phyloP scores from a whole-genome alignment of 139 green algal species.

The Chlorella ohadii region DNA sequence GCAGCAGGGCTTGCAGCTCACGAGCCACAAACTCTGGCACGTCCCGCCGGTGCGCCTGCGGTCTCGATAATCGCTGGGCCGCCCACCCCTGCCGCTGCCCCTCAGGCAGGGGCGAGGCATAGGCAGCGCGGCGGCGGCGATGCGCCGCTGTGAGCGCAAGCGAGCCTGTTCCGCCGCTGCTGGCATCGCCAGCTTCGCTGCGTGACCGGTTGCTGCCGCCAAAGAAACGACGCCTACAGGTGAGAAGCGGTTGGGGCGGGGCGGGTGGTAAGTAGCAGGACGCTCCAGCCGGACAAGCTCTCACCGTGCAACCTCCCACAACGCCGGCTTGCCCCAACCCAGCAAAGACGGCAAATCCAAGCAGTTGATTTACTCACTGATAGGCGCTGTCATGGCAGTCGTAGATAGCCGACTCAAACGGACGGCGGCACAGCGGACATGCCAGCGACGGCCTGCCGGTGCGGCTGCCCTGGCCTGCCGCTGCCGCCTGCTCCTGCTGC shows the following conservation, averaged over 20 bases:
- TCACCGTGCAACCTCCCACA: background rate
- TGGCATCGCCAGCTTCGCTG: background rate
- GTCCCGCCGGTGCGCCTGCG: background rate
- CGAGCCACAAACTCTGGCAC: conserved; percentile 28
- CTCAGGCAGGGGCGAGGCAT: background rate
- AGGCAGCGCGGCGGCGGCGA: conserved; percentile 33
- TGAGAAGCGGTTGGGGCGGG: too few relatives aligned
- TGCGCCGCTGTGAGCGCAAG: conserved; percentile 31
- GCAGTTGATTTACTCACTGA: conserved; percentile 23
- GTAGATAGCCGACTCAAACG: conserved; percentile 30
- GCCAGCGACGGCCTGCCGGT: background rate
- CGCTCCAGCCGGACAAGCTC: too few relatives aligned
- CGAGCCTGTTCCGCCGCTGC: background rate
- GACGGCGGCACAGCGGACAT: conserved; percentile 40
- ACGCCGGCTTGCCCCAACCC: background rate
- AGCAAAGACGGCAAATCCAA: too few relatives aligned
- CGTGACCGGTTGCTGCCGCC: background rate
- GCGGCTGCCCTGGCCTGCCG: background rate
- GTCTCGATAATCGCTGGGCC: background rate
- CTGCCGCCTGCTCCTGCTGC: conserved; percentile 13
- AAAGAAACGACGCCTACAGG: conserved; percentile 2
- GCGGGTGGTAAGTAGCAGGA: too few relatives aligned
- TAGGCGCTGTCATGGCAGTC: conserved; percentile 39
- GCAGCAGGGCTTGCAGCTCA: conserved; percentile 46
- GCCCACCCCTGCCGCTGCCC: background rate